Evolutionary conservation across 176 grass and related monocot species (phyloP).

Genomic region (Hordeum marinum): DNA sequence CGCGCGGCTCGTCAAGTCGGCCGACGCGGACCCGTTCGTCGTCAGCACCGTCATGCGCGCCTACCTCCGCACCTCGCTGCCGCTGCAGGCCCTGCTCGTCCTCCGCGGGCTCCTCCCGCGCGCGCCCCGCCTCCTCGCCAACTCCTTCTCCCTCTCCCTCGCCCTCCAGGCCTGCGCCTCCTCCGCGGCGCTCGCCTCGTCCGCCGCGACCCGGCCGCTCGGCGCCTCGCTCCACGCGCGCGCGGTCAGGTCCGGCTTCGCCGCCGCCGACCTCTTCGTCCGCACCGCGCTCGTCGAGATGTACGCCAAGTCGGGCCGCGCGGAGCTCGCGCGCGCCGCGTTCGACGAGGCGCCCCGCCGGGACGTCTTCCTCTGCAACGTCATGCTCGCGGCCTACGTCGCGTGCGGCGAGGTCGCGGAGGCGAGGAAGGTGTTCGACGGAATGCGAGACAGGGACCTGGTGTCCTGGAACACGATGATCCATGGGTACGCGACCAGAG

Average conservation of each 20-base stretch:
- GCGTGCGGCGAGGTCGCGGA: slow-evolving; percentile 22
- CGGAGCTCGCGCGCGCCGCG: slow-evolving; percentile 27
- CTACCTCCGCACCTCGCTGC: slow-evolving; percentile 39
- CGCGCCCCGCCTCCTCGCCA: slow-evolving; percentile 30
- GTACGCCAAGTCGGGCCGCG: slow-evolving; percentile 40
- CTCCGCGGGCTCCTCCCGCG: slow-evolving; percentile 34
- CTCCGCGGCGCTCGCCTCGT: not conserved
- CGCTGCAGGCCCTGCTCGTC: slow-evolving; percentile 30
- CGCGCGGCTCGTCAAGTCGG: slow-evolving; percentile 46
- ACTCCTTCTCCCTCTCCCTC: slow-evolving; percentile 55
- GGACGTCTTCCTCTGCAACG: slow-evolving; percentile 59
- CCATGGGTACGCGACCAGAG: slow-evolving; percentile 47
- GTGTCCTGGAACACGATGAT: slow-evolving; percentile 83
- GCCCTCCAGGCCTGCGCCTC: slow-evolving; percentile 36
- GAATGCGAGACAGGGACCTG: slow-evolving; percentile 46
- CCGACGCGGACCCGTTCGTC: slow-evolving; percentile 34
- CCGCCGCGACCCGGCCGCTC: not conserved
- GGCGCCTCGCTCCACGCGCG: slow-evolving; percentile 36
- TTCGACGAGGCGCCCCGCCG: slow-evolving; percentile 51
- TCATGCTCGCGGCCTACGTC: slow-evolving; percentile 52
- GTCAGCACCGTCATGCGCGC: slow-evolving; percentile 39
- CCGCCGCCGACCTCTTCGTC: slow-evolving; percentile 55
- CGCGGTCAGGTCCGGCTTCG: slow-evolving; percentile 50
- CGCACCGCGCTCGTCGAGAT: slow-evolving; percentile 69
- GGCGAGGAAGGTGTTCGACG: slow-evolving; percentile 54